Conservation (phyloP, 805 yeast genomes). For the Candida pseudofarinosa region DNA sequence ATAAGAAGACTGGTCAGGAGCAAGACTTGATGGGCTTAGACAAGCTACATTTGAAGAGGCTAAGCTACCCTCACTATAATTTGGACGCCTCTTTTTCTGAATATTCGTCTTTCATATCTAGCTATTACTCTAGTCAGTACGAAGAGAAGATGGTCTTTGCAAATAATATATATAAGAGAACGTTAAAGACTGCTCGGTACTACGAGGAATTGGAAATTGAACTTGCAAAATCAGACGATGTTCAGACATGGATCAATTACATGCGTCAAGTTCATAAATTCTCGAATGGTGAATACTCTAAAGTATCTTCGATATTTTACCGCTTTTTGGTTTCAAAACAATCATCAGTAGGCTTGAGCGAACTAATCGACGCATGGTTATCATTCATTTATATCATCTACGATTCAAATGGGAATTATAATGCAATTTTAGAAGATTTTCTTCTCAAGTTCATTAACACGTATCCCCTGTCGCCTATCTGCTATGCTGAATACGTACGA, state of each 20-base stretch:
- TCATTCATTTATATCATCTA: conserved; percentile 24
- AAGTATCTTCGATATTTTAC: conserved; percentile 23
- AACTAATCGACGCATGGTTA: conserved; percentile 26
- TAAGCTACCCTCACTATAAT: conserved; percentile 37
- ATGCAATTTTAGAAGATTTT: conserved; percentile 8
- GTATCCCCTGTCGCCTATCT: conserved; percentile 19
- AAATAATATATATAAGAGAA: conserved; percentile 23
- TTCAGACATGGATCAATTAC: conserved; percentile 29
- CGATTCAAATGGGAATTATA: conserved; percentile 8
- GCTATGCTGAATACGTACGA: conserved; percentile 25
- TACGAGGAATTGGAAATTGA: conserved; percentile 34
- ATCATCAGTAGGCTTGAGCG: conserved; percentile 3
- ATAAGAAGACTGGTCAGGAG: conserved; percentile 5
- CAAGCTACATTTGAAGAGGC: conserved; percentile 23
- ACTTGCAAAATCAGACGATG: conserved; percentile 12
- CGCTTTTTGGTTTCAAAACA: conserved; percentile 18
- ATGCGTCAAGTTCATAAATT: conserved; percentile 23
- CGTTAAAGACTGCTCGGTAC: conserved; percentile 23
- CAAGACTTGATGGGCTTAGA: conserved; percentile 16
- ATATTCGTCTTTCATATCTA: conserved; percentile 39
- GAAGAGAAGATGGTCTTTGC: conserved; percentile 33
- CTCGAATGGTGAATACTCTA: conserved; percentile 6
- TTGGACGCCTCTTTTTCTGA: conserved; percentile 37
- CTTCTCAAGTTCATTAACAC: conserved; percentile 18
- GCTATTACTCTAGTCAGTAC: conserved; percentile 23